phyloP scores from a whole-genome alignment of 2,329 filamentous ascomycete species.

The Metarhizium guizhouense region DNA sequence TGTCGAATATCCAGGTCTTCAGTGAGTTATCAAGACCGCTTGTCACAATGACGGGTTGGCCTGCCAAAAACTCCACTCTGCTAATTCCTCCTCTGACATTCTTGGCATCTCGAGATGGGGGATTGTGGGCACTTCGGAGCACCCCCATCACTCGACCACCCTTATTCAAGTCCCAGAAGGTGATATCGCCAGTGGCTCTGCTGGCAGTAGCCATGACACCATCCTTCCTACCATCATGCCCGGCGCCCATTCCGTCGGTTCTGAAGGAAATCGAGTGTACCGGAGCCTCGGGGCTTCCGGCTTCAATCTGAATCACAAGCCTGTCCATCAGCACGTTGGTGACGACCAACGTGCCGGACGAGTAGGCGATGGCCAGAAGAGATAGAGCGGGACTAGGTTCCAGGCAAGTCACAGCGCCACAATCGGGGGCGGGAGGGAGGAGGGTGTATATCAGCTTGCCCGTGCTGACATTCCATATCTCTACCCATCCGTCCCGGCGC shows the following conservation, averaged over 20 bases:
- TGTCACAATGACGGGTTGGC: constrained; percentile 83
- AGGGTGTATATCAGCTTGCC: constrained; percentile 88
- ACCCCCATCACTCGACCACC: constrained; percentile 81
- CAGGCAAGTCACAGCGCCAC: constrained; percentile 77
- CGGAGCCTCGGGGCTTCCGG: constrained; percentile 53
- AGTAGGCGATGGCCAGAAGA: constrained; percentile 80
- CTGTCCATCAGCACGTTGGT: constrained; percentile 77
- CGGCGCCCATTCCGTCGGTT: constrained; percentile 80
- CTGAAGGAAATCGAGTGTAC: constrained; percentile 84
- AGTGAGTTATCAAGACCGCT: constrained; percentile 89
- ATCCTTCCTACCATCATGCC: constrained; percentile 72
- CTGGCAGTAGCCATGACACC: constrained; percentile 94
- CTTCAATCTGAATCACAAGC: constrained; percentile 58
- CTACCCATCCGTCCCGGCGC: constrained; percentile 76
- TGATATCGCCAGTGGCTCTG: constrained; percentile 72
- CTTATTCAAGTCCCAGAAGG: constrained; percentile 90
- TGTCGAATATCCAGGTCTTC: constrained; percentile 94
- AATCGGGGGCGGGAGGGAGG: constrained; percentile 61
- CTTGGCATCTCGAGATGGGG: constrained; percentile 46
- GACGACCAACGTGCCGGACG: constrained; percentile 67
- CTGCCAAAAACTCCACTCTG: constrained; percentile 79
- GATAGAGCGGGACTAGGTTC: constrained; percentile 78
- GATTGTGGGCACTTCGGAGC: constrained; percentile 79
- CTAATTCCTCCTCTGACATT: constrained; percentile 69
- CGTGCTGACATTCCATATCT: constrained; percentile 96